phyloP scores from a whole-genome alignment of 108 stramenopile genomes.

The Nitzschia inconspicua region DNA sequence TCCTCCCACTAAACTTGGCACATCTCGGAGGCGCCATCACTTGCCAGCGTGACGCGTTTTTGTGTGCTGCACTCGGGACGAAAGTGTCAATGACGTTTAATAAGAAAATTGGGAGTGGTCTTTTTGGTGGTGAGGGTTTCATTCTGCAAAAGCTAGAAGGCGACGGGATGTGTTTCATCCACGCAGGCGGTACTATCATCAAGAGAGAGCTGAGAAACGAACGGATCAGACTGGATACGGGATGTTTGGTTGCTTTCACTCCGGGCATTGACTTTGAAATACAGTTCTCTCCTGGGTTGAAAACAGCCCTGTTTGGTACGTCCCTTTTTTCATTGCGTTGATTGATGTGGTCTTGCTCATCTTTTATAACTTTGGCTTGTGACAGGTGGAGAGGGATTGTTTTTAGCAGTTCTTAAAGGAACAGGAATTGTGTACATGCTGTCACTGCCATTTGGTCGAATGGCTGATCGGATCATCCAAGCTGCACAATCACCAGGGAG shows the following conservation, averaged over 20 bases:
- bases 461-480: conserved; percentile 21
- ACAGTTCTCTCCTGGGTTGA: conserved; percentile 62
- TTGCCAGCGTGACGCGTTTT: conserved; percentile 79
- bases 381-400: conserved; percentile 82
- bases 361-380: too few relatives aligned
- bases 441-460: conserved; percentile 26
- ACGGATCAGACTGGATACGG: conserved; percentile 64
- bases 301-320: conserved; percentile 87
- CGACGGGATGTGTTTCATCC: conserved; percentile 69
- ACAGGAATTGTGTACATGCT: conserved; percentile 82
- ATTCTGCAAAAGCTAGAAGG: conserved; percentile 70
- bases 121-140: conserved; percentile 90
- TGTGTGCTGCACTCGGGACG: conserved; percentile 61
- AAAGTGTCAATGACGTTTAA: conserved; percentile 71
- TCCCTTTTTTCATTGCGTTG: too few relatives aligned
- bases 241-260: conserved; percentile 74
- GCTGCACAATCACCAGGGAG: conserved; percentile 21
- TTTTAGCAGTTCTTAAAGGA: conserved; percentile 78
- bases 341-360: too few relatives aligned
- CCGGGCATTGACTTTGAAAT: conserved; percentile 68
- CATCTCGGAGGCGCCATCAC: conserved; percentile 50
- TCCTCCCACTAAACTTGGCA: conserved; percentile 54
- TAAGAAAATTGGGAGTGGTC: conserved; percentile 57
- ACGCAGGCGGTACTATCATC: conserved; percentile 74
- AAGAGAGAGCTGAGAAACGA: conserved; percentile 60